Conservation (phyloP, 1,284 basidiomycete genomes). For the Taiwanofungus camphoratus region DNA sequence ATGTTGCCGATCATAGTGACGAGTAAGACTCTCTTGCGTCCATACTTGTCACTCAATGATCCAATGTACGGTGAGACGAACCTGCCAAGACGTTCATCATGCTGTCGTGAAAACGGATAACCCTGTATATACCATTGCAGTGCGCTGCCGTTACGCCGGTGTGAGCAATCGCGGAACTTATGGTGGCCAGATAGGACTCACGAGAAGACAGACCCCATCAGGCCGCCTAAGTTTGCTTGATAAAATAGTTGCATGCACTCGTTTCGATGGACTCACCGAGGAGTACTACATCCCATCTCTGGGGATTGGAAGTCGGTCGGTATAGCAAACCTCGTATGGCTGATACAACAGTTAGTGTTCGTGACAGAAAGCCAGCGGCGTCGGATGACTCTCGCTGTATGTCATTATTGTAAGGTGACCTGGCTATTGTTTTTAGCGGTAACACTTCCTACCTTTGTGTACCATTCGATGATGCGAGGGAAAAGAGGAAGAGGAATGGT, state of each 20-base stretch:
- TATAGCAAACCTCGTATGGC: slow-evolving; percentile 58
- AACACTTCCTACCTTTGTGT: slow-evolving; percentile 65
- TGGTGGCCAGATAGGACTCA: slow-evolving; percentile 35
- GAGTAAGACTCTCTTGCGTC: slow-evolving; percentile 75
- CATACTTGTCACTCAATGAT: slow-evolving; percentile 77
- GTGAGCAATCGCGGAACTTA: slow-evolving; percentile 8
- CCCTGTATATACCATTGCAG: slow-evolving; percentile 52
- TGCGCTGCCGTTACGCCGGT: slow-evolving; percentile 40
- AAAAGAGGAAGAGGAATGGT: slow-evolving; percentile 93
- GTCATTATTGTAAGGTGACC: no score
- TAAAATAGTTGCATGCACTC: neutral
- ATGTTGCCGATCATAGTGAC: slow-evolving; percentile 90
- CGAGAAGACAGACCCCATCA: slow-evolving; percentile 90
- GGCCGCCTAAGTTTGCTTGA: slow-evolving; percentile 46
- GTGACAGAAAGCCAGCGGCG: slow-evolving; percentile 63
- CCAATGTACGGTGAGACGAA: slow-evolving; percentile 84
- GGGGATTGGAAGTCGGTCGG: slow-evolving; percentile 52
- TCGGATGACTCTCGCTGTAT: slow-evolving; percentile 64
- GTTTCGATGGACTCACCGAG: slow-evolving; percentile 39
- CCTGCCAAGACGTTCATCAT: slow-evolving; percentile 12
- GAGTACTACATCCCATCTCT: slow-evolving; percentile 81
- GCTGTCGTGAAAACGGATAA: neutral
- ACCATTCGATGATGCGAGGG: slow-evolving; percentile 87
- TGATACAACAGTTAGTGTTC: slow-evolving; percentile 60
- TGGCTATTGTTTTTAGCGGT: no score